A percentile compares a stretch with the other conserved stretches of the same genome.
phyloP scores from a whole-genome alignment of 2,329 filamentous ascomycete species.

The Talaromyces piceae region DNA sequence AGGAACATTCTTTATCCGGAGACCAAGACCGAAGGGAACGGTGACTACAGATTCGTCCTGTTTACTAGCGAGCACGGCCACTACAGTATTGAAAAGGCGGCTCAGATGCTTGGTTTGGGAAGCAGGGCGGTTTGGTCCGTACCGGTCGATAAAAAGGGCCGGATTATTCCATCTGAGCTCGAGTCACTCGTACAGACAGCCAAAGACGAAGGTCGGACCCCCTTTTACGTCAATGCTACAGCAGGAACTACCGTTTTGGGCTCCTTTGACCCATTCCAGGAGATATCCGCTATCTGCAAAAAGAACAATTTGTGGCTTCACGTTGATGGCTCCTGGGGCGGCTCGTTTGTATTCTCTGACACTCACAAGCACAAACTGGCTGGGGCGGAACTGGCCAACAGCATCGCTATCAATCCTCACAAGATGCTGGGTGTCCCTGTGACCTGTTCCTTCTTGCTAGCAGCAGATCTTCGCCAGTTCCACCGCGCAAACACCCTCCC shows the following conservation, averaged over 20 bases:
- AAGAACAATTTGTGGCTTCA: conserved; percentile 79
- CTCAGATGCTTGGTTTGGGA: conserved; percentile 82
- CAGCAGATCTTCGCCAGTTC: conserved; percentile 67
- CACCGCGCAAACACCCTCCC: conserved; percentile 77
- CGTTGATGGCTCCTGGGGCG: conserved; percentile 88
- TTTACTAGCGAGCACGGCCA: conserved; percentile 89
- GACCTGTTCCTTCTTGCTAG: conserved; percentile 84
- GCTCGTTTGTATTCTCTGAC: conserved; percentile 69
- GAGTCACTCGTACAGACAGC: conserved; percentile 56
- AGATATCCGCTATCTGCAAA: conserved; percentile 63
- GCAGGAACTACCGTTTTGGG: conserved; percentile 91
- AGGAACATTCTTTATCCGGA: conserved; percentile 77
- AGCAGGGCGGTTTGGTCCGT: conserved; percentile 65
- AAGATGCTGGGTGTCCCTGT: conserved; percentile 93
- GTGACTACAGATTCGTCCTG: conserved; percentile 58
- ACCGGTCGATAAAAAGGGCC: conserved; percentile 62
- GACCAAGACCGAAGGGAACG: conserved; percentile 68
- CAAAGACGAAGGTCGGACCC: conserved; percentile 62
- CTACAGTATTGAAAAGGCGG: conserved; percentile 91
- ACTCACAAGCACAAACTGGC: conserved; percentile 56
- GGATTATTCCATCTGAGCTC: conserved; percentile 63
- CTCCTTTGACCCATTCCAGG: conserved; percentile 72
- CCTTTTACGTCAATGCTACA: conserved; percentile 92
- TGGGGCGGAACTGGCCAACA: conserved; percentile 69
- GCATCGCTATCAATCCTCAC: conserved; percentile 83